phyloP scores from a whole-genome alignment of 148 eudicot genomes.

The Selenicereus undatus region DNA sequence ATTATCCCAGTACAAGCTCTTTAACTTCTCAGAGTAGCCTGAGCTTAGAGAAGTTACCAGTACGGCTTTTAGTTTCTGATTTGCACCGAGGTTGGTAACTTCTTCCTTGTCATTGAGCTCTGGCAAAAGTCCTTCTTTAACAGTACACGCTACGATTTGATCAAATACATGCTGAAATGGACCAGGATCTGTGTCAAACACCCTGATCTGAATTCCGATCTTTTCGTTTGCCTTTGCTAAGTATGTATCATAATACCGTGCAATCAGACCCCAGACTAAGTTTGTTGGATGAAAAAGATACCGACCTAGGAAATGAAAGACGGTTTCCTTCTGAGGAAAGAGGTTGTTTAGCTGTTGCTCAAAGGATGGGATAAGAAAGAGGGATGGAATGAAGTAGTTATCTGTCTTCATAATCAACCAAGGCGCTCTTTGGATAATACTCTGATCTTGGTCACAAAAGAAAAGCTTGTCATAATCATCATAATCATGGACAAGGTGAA shows the following conservation, averaged over 20 bases:
- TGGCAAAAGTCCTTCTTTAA: constrained; percentile 48
- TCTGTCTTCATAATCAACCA: constrained; percentile 56
- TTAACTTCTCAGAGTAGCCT: constrained; percentile 47
- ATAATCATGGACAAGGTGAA: constrained; percentile 49
- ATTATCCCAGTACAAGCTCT: constrained; percentile 44
- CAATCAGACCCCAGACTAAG: constrained; percentile 61
- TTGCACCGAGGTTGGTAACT: constrained; percentile 3
- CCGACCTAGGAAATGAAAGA: constrained; percentile 62
- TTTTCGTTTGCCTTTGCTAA: constrained; percentile 51
- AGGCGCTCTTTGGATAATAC: constrained; percentile 35
- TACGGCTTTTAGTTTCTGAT: constrained; percentile 39
- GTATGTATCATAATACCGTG: constrained; percentile 55
- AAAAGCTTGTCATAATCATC: constrained; percentile 52
- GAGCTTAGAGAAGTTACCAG: constrained; percentile 51
- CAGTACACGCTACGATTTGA: constrained; percentile 56
- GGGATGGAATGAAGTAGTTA: constrained; percentile 62
- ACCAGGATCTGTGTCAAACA: constrained; percentile 35
- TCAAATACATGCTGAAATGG: constrained; percentile 50
- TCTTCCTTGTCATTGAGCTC: constrained; percentile 17
- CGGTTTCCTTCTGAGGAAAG: constrained; percentile 54
- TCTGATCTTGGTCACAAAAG: constrained; percentile 63
- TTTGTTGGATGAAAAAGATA: constrained; percentile 78
- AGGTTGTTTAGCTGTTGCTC: constrained; percentile 42
- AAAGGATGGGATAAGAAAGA: constrained; percentile 57
- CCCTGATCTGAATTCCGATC: constrained; percentile 63